Base-by-base conservation (phyloP, 2,329 filamentous ascomycete species). In the Epichloe sylvatica region DNA sequence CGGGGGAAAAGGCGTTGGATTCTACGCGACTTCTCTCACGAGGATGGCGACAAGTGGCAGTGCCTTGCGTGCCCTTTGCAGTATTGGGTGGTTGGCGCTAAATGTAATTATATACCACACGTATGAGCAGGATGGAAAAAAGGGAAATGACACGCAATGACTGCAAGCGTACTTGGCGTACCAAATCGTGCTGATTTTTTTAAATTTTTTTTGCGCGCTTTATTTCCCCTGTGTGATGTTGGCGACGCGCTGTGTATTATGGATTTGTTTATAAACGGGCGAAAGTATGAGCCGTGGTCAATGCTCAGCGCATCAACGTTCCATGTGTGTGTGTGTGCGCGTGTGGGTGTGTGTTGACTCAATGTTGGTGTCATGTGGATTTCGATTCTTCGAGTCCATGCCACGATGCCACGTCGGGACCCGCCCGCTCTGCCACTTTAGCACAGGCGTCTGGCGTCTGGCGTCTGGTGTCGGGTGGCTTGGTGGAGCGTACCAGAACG, bases 81-180 rank as follows among this genome's bases (percentile, higher is more conserved):
- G 41, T 45, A 19, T 11, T 39, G 17, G 36, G 4, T 15, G 45
- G 9, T n/a, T 38, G 49, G 35, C 47, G 39, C 53, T 35, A 54
- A 25, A 41, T 54, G 53, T 53, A 52, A 53, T 51, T 46, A 49
- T 51, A 51, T 52, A 51, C 50, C 49, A 49, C 46, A 49, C n/a
- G 48, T 40, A 34, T 49, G 7, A 19, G 40, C 33, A 12, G 37
- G 23, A 42, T 36, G 17, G 42, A 4, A 11, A 11, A 19, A 37
- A 21, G 34, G 34, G 42, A 47, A 51, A 51, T 49, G 48, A 51
- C 30, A 51, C 48, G n/a, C 30, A 46, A 49, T 46, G 46, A 49
- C 42, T 50, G 8, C 19, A 17, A 23, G 7, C 17, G n/a, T 13
- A 21, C 33, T 36, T n/a, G n/a, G n/a, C n/a, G n/a, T n/a, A n/a